Evolutionary conservation across 1,284 basidiomycete species (phyloP), one percentile per base, ranked within the genome.

Genomic region (Peniophora sp.): DNA sequence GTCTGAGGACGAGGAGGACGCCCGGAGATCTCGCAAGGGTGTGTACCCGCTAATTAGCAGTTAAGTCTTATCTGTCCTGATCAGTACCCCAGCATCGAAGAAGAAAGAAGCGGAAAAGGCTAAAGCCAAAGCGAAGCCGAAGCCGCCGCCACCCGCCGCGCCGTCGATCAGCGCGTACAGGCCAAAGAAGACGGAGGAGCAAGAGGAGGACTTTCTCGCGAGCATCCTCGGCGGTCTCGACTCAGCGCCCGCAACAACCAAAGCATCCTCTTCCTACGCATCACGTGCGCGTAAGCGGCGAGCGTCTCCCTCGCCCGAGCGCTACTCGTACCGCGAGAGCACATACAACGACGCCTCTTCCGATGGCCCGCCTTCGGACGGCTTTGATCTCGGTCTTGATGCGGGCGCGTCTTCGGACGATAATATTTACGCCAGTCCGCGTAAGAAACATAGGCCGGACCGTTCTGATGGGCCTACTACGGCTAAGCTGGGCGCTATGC

Each of bases 121-220:
- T 12, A 78, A 78, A 57, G 48, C 62, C 12, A 67, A 65, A 47
- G 66, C 62, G 15, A 78, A 74, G 54, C 58, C 71, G 2, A 79
- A 74, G 58, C 74, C 79, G 34, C 79, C 78, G 0, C 76, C 80
- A 2, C 58, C 64, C 14, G 69, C 75, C 3, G 68, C 74, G 3
- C 76, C 85, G 1, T 76, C 85, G 3, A 83, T 90, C 54, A 82
- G 72, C 62, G 84, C 82, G 27, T 95, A 95, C 63, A 79, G 89
- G 17, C 86, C 88, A 1, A 74, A 73, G 0, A 78, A 85, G 9
- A 84, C 87, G 3, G 81, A 75, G 10, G 83, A 84, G 49, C 81
- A 92, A 60, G 94, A 95, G 64, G 75, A 80, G 41, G 90, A 93
- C 60, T 92, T 97, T 58, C 88, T 97, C 88, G 78, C 80, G 0